Evolutionary conservation across 768 basidiomycete species (phyloP), one percentile per base, ranked within the genome.

Genomic region (Tulasnella sp.): DNA sequence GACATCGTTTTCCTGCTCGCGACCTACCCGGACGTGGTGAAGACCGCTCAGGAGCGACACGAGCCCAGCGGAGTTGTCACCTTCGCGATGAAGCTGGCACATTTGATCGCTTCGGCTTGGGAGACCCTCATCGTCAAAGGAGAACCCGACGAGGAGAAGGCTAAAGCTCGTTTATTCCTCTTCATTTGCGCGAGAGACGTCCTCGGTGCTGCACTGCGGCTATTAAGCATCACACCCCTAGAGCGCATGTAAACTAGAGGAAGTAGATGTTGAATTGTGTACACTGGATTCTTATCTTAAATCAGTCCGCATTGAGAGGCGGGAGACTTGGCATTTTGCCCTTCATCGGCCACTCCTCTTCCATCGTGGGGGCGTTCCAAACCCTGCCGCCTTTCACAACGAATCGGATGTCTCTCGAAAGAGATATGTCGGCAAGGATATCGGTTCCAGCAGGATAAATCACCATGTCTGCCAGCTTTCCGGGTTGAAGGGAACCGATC

Each of bases 61-160:
- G 95, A 98, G 80, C 94, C 96, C 8, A 91, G 90, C 73, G 91
- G 91, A 0, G 87, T 99, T 11, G 94, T 97, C 74, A 95, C 93
- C 5, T 99, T 88, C 79, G 88, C 88, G 62, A 95, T 97, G 83
- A 86, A 87, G 76, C 83, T 98, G 39, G 87, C 88, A 59, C 96
- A 97, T 77, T 89, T 90, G 6, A 94, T 98, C 77, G 91, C 89
- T 74, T 90, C 89, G 72, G 94, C 95, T 41, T 98, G 94, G 95
- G 95, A 97, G 81, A 86, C 84, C 1, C 86, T 97, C 8, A 85
- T 91, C 65, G 95, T 98, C 47, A 90, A 91, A 77, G 90, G 92
- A 1, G 91, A 94, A 80, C 79, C 82, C 75, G 77, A 80, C 75
- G 91, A 95, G 52, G 89, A 88, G 73, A 90, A 89, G 77, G 95